Percentiles rank a stretch among this genome's conserved stretches.
Evolutionary conservation across 2,329 filamentous ascomycete species (phyloP).

Genomic region (Pseudocercospora eumusae): DNA sequence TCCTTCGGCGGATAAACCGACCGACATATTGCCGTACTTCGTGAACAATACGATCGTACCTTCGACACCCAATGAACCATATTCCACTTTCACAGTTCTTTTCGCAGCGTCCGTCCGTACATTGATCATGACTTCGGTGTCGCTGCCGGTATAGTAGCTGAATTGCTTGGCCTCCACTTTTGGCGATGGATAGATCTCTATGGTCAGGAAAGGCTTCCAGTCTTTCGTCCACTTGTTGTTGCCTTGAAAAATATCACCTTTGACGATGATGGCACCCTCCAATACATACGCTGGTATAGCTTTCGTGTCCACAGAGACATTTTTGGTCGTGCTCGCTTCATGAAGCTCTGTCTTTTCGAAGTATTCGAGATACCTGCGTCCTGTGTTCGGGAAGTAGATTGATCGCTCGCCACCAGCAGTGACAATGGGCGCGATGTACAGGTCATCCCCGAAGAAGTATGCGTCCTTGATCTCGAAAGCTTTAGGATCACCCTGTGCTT

Average conservation of each 20-base stretch:
- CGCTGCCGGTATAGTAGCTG: slow-evolving; percentile 34
- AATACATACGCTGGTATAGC: slow-evolving; percentile 40
- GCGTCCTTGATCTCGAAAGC: slow-evolving; percentile 34
- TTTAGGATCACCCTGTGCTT: slow-evolving; percentile 35
- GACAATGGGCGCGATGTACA: slow-evolving; percentile 42
- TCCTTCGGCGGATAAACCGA: not conserved
- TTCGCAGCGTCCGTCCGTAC: not conserved
- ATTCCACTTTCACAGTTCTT: not conserved
- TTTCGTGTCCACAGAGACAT: slow-evolving; percentile 29
- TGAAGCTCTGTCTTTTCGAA: slow-evolving; percentile 36
- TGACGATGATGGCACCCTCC: slow-evolving; percentile 40
- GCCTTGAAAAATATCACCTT: slow-evolving; percentile 40
- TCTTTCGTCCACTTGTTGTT: slow-evolving; percentile 41
- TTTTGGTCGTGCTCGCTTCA: slow-evolving; percentile 29
- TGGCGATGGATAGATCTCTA: slow-evolving; percentile 41
- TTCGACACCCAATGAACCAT: not conserved
- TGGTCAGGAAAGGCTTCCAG: slow-evolving; percentile 37
- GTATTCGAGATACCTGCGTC: slow-evolving; percentile 39
- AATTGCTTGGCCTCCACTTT: slow-evolving; percentile 34
- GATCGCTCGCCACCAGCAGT: slow-evolving; percentile 31
- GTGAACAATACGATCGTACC: not conserved
- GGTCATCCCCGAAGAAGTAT: slow-evolving; percentile 41
- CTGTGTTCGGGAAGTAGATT: slow-evolving; percentile 39
- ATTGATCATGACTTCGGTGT: not conserved
- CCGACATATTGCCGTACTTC: not conserved